Base-by-base conservation (phyloP, 78 protist genomes). In the Dictyostelium citrinum region DNA sequence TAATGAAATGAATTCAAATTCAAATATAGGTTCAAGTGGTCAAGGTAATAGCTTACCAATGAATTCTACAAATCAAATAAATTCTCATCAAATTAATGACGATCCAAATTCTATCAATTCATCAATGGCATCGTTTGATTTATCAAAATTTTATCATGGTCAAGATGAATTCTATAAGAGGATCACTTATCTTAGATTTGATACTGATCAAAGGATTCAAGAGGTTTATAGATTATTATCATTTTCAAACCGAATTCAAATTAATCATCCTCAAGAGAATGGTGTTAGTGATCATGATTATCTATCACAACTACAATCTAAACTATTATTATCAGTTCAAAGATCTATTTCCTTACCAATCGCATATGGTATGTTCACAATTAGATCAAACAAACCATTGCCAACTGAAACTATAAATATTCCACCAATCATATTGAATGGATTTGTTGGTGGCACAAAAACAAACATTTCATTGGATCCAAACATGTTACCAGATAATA, bases 391-490 rank as follows among this genome's bases (percentile, higher is more conserved):
- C 4, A 29, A 41, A 55, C 90, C 97, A 31, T 14, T 90, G 1
- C 71, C 90, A 35, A 93, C 97, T 9, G 96, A 96, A 29, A 35
- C 94, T 14, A 94, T 96, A 33, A 33, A 49, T 7, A 58, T 96
- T 7, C 86, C 96, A 43, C 93, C 85, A 12, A 22, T 96, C 33
- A 31, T 58, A 17, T 46, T 83, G 51, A 90, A 39, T 68, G 97
- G 94, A 1, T n/a, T 20, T 10, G 83, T 90, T 14, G 46, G 58
- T 14, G 86, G 80, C 3, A 16, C 82, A 33, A 75, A 86, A 43
- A 45, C 82, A 14, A 37, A 70, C 14, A 43, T 61, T 22, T 51
- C 83, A 22, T 41, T 81, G 43, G 74, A 61, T 51, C 39, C 33
- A 20, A 31, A 22, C 14, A 58, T 29, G 5, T 0, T 35, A 2